Base-by-base conservation (phyloP, 345 rosid species). In the Balakata baccata region DNA sequence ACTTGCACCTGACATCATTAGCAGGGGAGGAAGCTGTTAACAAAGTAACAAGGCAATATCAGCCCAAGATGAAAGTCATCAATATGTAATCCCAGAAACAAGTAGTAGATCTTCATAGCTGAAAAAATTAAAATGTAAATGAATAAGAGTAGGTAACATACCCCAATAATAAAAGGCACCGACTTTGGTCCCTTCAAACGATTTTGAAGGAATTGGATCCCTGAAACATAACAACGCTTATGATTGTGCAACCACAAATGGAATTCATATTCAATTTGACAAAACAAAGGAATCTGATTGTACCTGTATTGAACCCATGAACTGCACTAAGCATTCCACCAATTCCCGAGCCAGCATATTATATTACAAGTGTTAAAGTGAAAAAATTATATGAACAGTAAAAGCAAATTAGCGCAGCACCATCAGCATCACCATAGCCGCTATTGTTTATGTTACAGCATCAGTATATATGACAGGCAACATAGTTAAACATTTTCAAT, bases 251-350 rank as follows among this genome's bases (percentile, higher is more conserved):
- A 23, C 12, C 18, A 64, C 14, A 58, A 70, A 29, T 58, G 18
- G 9, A 29, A 29, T 29, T n/a, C 14, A 41, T 17, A 43, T 3
- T 59, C 13, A 73, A 25, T 17, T 56, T 6, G 45, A 34, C 45
- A 70, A n/a, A 3, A 64, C 9, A 56, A 72, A 72, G 50, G 73
- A 71, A 69, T 56, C 68, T 9, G 4, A 7, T 29, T 5, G 16
- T 81, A 90, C 96, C 90, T 62, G 97, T 87, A 71, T 92, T 92
- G 75, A 92, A 81, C 78, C 91, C 90, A 81, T 92, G 87, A 72
- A 91, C 88, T 29, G 93, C 94, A 83, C 96, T 88, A 77, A 91
- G 98, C 92, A 95, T 76, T 68, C 87, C 94, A 81, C 96, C 96
- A 74, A 92, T 76, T 56, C 97, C 98, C 51, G 94, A 84, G 66